Percentiles rank a stretch among this genome's conserved stretches.
phyloP scores from a whole-genome alignment of 176 grass and related monocot species.

The Areca catechu region DNA sequence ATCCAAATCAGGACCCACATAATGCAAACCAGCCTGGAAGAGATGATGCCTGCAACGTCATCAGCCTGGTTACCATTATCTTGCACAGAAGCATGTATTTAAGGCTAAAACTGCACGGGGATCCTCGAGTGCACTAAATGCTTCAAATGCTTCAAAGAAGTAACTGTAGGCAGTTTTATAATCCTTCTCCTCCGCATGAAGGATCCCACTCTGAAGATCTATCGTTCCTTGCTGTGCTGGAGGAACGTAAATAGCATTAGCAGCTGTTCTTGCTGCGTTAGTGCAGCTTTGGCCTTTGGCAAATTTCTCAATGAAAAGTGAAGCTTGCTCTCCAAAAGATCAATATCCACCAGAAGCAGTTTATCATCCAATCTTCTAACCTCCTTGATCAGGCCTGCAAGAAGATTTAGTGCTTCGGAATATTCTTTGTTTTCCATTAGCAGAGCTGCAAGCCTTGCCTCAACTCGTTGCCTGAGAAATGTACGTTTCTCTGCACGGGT shows the following conservation, averaged over 20 bases:
- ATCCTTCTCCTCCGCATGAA: constrained; percentile 90
- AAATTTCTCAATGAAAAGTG: constrained; percentile 84
- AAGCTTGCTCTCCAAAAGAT: constrained; percentile 86
- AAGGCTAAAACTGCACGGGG: constrained; percentile 50
- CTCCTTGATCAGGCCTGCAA: constrained; percentile 75
- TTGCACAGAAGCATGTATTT: constrained; percentile 97
- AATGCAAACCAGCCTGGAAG: constrained; percentile 61
- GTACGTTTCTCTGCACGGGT: constrained; percentile 75
- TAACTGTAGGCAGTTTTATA: constrained; percentile 90
- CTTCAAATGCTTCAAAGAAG: constrained; percentile 86
- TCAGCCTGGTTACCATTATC: constrained; percentile 95
- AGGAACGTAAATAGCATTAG: constrained; percentile 87
- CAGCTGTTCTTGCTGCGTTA: constrained; percentile 87
- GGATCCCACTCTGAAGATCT: constrained; percentile 88
- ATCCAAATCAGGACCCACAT: constrained; percentile 76
- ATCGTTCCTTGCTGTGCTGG: constrained; percentile 81
- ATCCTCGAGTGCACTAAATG: constrained; percentile 57
- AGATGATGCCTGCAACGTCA: constrained; percentile 69
- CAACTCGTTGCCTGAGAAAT: constrained; percentile 71
- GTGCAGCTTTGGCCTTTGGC: constrained; percentile 74
- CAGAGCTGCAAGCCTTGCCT: constrained; percentile 70
- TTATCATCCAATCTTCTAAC: constrained; percentile 86
- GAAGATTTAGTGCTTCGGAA: constrained; percentile 63
- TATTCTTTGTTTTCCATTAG: constrained; percentile 73
- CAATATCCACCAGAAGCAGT: constrained; percentile 82